Evolutionary conservation across 1,284 basidiomycete species (phyloP).

Genomic region (Ceratobasidium sp.): DNA sequence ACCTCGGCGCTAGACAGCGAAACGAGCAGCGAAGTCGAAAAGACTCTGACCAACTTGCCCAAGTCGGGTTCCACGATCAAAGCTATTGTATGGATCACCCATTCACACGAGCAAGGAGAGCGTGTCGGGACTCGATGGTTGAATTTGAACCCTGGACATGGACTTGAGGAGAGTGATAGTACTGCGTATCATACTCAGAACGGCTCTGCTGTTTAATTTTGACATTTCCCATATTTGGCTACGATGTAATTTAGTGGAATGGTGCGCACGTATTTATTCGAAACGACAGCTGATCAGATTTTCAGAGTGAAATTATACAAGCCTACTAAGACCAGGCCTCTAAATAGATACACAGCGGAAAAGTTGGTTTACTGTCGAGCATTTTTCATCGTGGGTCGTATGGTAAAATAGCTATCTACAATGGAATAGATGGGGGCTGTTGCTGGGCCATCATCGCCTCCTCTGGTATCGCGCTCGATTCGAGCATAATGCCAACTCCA

Average conservation of each 20-base stretch:
- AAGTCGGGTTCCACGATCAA: constrained; percentile 61
- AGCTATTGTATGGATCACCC: constrained; percentile 86
- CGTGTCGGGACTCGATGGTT: constrained; percentile 69
- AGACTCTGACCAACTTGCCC: constrained; percentile 63
- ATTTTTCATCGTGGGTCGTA: constrained; percentile 24
- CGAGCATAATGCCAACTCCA: constrained; percentile 96
- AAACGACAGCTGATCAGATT: constrained; percentile 5
- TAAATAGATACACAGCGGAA: constrained; percentile 31
- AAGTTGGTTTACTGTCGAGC: neutral
- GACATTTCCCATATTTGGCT: neutral
- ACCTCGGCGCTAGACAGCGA: constrained; percentile 85
- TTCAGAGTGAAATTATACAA: constrained; percentile 33
- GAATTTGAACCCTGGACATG: constrained; percentile 42
- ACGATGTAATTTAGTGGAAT: neutral
- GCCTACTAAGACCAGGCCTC: constrained; percentile 29
- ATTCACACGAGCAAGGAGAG: constrained; percentile 78
- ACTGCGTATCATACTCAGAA: constrained; percentile 10
- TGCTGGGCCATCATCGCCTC: constrained; percentile 43
- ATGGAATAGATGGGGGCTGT: constrained; percentile 19
- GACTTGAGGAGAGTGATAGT: constrained; percentile 27
- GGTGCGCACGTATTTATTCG: constrained; percentile 32
- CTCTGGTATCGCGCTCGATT: constrained; percentile 53
- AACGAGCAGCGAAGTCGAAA: constrained; percentile 69
- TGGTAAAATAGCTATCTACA: too few species aligned
- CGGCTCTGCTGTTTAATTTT: neutral